Evolutionary conservation across 768 basidiomycete species (phyloP).

Genomic region (Phlebiopsis gigantea): DNA sequence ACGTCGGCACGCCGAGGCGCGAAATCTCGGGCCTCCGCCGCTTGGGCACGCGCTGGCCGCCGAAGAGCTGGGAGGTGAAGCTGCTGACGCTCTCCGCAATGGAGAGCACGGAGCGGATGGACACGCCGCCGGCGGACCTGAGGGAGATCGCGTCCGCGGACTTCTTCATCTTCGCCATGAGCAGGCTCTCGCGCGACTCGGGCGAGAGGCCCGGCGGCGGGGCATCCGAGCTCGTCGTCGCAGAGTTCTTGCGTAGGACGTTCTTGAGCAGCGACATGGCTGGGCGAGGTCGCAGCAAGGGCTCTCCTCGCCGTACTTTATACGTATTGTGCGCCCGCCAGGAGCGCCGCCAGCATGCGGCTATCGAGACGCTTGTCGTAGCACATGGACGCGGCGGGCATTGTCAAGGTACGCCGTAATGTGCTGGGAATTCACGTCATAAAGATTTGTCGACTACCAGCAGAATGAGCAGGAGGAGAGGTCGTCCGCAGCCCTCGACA

Average conservation of each 20-base stretch:
- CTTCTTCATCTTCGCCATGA: background rate
- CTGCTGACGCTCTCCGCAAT: constrained; percentile 11
- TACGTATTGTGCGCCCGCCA: background rate
- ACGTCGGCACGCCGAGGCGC: background rate
- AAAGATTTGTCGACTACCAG: no score
- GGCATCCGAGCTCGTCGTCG: background rate
- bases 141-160: background rate
- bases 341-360: background rate
- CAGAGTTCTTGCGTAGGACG: constrained; percentile 10
- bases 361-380: background rate
- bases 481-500: no score
- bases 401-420: no score
- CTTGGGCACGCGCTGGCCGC: constrained; percentile 6
- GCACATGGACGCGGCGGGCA: background rate
- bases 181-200: background rate
- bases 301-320: background rate
- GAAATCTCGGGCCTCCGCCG: constrained; percentile 4
- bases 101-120: background rate
- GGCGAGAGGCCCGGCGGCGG: constrained; percentile 4
- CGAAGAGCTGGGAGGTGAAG: constrained; percentile 6
- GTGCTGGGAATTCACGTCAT: no score
- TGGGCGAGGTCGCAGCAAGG: background rate
- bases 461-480: no score
- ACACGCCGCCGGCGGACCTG: constrained; percentile 1
- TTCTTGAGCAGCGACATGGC: constrained; percentile 9